Conservation (phyloP, 441 rosid species). For the Euphorbia schlechtendalii region DNA sequence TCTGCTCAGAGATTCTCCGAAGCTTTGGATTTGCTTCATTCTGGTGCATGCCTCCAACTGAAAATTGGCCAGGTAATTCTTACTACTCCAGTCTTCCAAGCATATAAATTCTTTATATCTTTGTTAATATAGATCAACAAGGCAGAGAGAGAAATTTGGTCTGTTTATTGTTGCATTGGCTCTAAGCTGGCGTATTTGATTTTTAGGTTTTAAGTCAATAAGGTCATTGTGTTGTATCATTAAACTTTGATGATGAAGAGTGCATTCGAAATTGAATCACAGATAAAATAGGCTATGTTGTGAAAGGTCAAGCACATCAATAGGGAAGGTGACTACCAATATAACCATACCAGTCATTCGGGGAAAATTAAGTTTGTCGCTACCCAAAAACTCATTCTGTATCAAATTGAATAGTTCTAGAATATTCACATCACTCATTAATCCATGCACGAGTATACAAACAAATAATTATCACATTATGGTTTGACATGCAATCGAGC, state of each 20-base stretch:
- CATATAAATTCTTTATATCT: not conserved
- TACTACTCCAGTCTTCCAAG: constrained; percentile 8
- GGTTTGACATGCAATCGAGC: not conserved
- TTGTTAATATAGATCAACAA: not conserved
- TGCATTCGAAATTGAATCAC: not conserved
- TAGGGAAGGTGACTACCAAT: constrained; percentile 2
- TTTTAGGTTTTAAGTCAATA: constrained; percentile 2
- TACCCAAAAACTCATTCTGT: too few species aligned
- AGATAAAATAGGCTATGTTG: not conserved
- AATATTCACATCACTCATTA: not conserved
- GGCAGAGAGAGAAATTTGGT: not conserved
- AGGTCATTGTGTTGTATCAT: not conserved
- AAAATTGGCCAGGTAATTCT: constrained; percentile 58
- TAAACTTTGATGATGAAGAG: not conserved
- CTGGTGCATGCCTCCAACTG: constrained; percentile 84
- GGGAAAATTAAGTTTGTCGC: too few species aligned
- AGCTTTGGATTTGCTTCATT: constrained; percentile 70
- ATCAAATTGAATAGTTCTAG: not conserved
- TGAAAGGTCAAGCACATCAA: not conserved
- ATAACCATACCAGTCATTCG: too few species aligned
- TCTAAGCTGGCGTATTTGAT: not conserved
- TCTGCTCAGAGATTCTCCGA: constrained; percentile 74
- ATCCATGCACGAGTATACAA: not conserved
- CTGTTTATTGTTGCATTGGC: not conserved
- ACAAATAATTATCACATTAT: not conserved